Percentiles rank a stretch among this genome's conserved stretches.
These are phyloP conservation scores for Fusarium sp. DNA, from an alignment of 2,329 filamentous ascomycete genomes.

Conservation along the genomic window DNA sequence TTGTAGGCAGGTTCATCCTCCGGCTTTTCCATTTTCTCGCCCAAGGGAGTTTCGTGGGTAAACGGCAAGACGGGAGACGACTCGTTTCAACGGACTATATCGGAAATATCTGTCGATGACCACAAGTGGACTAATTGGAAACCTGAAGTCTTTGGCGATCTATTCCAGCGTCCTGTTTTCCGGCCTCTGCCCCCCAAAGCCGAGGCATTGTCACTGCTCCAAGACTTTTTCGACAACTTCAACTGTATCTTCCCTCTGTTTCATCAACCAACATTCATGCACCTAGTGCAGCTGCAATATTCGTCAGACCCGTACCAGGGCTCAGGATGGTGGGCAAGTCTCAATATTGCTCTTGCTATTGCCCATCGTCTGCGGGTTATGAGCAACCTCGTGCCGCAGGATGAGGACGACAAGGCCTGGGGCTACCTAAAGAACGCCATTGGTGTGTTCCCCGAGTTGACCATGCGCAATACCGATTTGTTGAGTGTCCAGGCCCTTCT, in stretches of 20 bases:
- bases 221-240: constrained; percentile 98
- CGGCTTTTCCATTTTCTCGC: constrained; percentile 98
- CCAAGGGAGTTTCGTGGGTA: constrained; percentile 98
- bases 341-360: constrained; percentile 95
- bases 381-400: constrained; percentile 90
- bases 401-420: constrained; percentile 96
- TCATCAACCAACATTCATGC: constrained; percentile 98
- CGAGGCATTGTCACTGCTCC: constrained; percentile 88
- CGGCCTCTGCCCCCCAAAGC: constrained; percentile 84
- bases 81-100: constrained; percentile 95
- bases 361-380: constrained; percentile 92
- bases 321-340: constrained; percentile 97
- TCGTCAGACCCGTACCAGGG: constrained; percentile 92
- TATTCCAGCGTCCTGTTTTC: constrained; percentile 89
- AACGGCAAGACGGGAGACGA: constrained; percentile 97
- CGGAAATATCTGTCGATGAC: constrained; percentile 88
- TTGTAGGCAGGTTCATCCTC: constrained; percentile 85
- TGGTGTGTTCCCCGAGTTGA: constrained; percentile 90
- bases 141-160: constrained; percentile 93
- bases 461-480: constrained; percentile 95
- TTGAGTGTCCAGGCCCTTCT: constrained; percentile 93
- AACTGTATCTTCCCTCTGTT: constrained; percentile 99
- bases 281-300: constrained; percentile 94
- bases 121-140: constrained; percentile 99
- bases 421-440: constrained; percentile 96